Base-by-base conservation (phyloP, 345 rosid species). In the Eutrema japonicum region DNA sequence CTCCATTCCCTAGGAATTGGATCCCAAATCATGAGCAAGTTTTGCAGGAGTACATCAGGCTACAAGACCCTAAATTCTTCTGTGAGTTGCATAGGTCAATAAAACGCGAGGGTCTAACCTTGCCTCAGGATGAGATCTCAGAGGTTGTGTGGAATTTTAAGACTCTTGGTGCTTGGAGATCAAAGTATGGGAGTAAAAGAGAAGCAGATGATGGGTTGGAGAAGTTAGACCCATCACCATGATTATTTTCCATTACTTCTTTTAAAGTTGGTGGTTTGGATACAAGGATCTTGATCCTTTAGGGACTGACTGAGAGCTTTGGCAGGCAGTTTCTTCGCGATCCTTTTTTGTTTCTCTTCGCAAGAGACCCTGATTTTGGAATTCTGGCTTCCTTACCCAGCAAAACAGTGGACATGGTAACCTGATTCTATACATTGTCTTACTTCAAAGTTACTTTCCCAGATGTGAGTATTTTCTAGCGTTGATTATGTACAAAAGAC, bases 91-190 rank as follows among this genome's bases (percentile, higher is more conserved):
- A 85, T 61, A 83, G 76, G 63, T 85, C 86, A n/a, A 85, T 89
- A 68, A 95, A 86, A 77, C 74, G 16, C 11, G 66, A 83, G 37
- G 89, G 93, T 66, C 80, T 89, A 60, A 80, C 77, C 60, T 82
- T 85, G 81, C 97, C 99, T 53, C 99, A 92, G 74, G 99, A 95
- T 77, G 92, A 86, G 85, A 83, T 90, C 72, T 85, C 96, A 57
- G 88, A 85, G 74, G 80, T 77, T 75, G 88, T 92, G 51, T 95
- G 99, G 99, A 86, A 85, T 80, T 89, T 80, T 62, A 95, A 95
- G 86, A 93, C 90, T 67, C 75, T 84, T 67, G 97, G 99, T 64
- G 80, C 93, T 38, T 70, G 85, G 81, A 86, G 87, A 73, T 78
- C 79, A 80, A 81, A 36, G 62, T 26, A 66, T 70, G 78, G 29